phyloP scores from a whole-genome alignment of 352 stramenopile genomes.

The Globisporangium radiosum region DNA sequence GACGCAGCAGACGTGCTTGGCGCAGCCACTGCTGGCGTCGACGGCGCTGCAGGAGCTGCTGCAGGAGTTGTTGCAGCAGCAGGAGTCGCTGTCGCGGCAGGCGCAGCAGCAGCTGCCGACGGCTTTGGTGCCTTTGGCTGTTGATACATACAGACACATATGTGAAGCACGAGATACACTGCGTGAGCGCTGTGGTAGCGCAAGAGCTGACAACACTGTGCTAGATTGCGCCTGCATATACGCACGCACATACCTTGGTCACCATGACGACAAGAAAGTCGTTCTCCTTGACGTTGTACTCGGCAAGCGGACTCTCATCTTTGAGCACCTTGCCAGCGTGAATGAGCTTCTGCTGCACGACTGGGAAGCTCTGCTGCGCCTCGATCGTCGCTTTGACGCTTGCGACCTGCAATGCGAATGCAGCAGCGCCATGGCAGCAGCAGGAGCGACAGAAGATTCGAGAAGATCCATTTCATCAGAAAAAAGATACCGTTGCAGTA shows the following conservation, averaged over 20 bases:
- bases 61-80: slow-evolving; percentile 20
- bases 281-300: slow-evolving; percentile 87
- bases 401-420: slow-evolving; percentile 34
- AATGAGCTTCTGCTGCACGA: slow-evolving; percentile 80
- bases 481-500: background rate
- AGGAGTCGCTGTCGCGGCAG: slow-evolving; percentile 19
- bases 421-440: background rate
- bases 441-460: slow-evolving; percentile 1
- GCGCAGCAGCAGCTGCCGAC: slow-evolving; percentile 18
- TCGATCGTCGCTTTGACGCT: slow-evolving; percentile 82
- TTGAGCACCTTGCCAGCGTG: slow-evolving; percentile 86
- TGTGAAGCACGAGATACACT: background rate
- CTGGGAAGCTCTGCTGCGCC: slow-evolving; percentile 57
- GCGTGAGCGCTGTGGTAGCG: background rate
- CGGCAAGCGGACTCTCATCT: slow-evolving; percentile 68
- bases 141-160: background rate
- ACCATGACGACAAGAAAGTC: slow-evolving; percentile 88
- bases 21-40: slow-evolving; percentile 18
- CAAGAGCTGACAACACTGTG: too few relatives aligned
- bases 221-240: too few relatives aligned
- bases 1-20: slow-evolving; percentile 69
- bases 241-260: slow-evolving; percentile 46
- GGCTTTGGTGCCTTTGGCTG: slow-evolving; percentile 58
- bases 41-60: slow-evolving; percentile 17
- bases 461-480: slow-evolving; percentile 7